Percentiles rank a stretch among this genome's conserved stretches.
Evolutionary conservation across 2,329 filamentous ascomycete species (phyloP).

Genomic region (Boeremia lycopersici): DNA sequence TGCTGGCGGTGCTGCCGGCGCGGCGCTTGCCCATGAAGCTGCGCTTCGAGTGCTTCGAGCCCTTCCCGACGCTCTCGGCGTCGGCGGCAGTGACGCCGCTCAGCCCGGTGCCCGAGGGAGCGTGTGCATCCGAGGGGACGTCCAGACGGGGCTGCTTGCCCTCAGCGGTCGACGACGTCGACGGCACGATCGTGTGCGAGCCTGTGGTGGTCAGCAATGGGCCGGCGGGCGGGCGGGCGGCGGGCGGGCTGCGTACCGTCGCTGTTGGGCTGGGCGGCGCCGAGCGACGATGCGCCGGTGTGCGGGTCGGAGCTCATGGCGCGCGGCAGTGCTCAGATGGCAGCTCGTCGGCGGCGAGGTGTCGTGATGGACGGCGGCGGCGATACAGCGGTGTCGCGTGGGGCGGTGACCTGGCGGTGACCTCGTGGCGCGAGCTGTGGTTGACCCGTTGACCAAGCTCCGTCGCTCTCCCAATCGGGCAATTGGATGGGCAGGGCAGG

Average conservation of each 20-base stretch:
- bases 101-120: slow-evolving; percentile 48
- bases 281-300: slow-evolving; percentile 34
- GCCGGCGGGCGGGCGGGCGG: neutral
- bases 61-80: slow-evolving; percentile 52
- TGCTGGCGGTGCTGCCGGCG: slow-evolving; percentile 54
- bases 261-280: slow-evolving; percentile 41
- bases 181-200: slow-evolving; percentile 24
- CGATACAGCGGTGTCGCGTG: slow-evolving; percentile 39
- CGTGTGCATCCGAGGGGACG: slow-evolving; percentile 44
- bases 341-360: slow-evolving; percentile 14
- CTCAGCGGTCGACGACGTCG: slow-evolving; percentile 40
- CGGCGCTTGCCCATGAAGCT: slow-evolving; percentile 54
- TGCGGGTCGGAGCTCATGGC: slow-evolving; percentile 47
- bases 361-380: slow-evolving; percentile 23
- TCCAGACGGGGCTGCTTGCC: slow-evolving; percentile 47
- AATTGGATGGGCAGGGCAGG: slow-evolving; percentile 21
- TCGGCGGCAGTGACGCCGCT: slow-evolving; percentile 54
- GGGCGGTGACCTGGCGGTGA: slow-evolving; percentile 21
- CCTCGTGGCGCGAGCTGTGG: slow-evolving; percentile 23
- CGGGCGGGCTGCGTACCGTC: slow-evolving; percentile 35
- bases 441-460: slow-evolving; percentile 17
- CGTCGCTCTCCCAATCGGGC: slow-evolving; percentile 25
- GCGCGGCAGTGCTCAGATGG: slow-evolving; percentile 27
- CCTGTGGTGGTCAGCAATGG: slow-evolving; percentile 5
- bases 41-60: slow-evolving; percentile 52